Evolutionary conservation across 2,329 filamentous ascomycete genomes (phyloP), one percentile per base, ranked within the genome.

Genomic region (Diaporthe caulivora): DNA sequence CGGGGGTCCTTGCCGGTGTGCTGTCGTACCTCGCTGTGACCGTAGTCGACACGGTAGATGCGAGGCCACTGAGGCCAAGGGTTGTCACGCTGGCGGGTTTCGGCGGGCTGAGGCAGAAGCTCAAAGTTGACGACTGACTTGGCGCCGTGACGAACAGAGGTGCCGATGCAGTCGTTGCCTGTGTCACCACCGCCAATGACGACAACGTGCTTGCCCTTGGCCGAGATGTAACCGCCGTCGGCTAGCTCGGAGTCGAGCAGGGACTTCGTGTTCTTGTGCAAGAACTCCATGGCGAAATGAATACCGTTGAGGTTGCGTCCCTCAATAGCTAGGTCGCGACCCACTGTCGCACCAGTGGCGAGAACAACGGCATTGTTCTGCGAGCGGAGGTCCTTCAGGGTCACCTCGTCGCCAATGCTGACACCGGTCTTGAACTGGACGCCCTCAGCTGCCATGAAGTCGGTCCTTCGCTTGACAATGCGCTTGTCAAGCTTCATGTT

Each of bases 401-500:
- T 91, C 67, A 92, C 88, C 65, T 93, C 91, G 76, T 97, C 92
- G 58, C 95, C 96, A 78, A 98, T 89, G 47, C 92, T 86, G 71
- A 94, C 91, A 75, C 92, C 91, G 42, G 94, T 93, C 84, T 94
- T 91, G 86, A 97, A 98, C 68, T 89, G 88, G 80, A 98, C 86
- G 64, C 96, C 96, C 84, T 98, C 96, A 4, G 92, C 90, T 71
- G 93, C 94, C 94, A 98, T 96, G 84, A 98, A 95, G 84, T 98
- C 94, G 64, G 97, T 95, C 83, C 96, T 94, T 69, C 96, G 94
- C 88, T 98, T 96, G 75, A 98, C 96, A 76, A 98, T 92, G 81
- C 95, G 95, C 90, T 98, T 98, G 87, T 98, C 96, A 54, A 98
- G 93, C 88, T 98, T 98, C 96, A 98, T 98, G 88, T 98, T 98